phyloP scores from a whole-genome alignment of 2,329 filamentous ascomycete genomes.

The Aulographum hederae region DNA sequence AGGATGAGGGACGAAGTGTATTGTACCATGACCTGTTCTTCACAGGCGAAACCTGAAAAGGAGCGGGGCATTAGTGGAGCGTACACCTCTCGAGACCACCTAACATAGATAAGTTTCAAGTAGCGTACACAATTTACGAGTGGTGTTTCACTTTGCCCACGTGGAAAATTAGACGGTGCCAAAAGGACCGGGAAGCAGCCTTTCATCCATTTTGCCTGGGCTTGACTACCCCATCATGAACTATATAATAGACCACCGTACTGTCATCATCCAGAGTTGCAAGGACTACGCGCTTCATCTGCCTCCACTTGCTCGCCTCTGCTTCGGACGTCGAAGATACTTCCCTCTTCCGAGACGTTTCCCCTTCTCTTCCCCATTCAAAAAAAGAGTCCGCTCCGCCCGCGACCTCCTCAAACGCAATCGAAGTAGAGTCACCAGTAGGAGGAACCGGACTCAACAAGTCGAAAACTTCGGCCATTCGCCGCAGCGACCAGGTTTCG shows the following conservation, averaged over 20 bases:
- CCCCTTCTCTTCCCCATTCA: constrained; percentile 10
- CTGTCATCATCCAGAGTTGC: constrained; percentile 64
- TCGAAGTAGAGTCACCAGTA: constrained; percentile 1
- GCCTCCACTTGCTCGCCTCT: constrained; percentile 19
- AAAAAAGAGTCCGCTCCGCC: background rate
- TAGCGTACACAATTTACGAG: no score
- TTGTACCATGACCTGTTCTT: no score
- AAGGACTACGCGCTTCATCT: constrained; percentile 49
- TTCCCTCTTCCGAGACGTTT: constrained; percentile 25
- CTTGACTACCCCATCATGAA: constrained; percentile 44
- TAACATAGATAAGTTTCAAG: no score
- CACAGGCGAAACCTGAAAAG: no score
- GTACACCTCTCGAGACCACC: no score
- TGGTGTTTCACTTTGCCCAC: no score
- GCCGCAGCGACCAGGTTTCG: constrained; percentile 52
- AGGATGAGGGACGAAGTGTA: no score
- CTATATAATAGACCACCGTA: constrained; percentile 67
- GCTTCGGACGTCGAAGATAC: constrained; percentile 5
- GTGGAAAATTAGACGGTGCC: no score
- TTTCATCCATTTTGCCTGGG: constrained; percentile 6
- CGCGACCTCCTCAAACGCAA: background rate
- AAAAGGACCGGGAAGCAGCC: no score
- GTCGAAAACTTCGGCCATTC: constrained; percentile 55
- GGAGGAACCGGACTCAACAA: constrained; percentile 25
- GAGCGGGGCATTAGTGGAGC: no score